Percentiles rank a stretch among this genome's conserved stretches.
Conservation (phyloP, 2,329 filamentous ascomycete species). For the Penicillium sp. region DNA sequence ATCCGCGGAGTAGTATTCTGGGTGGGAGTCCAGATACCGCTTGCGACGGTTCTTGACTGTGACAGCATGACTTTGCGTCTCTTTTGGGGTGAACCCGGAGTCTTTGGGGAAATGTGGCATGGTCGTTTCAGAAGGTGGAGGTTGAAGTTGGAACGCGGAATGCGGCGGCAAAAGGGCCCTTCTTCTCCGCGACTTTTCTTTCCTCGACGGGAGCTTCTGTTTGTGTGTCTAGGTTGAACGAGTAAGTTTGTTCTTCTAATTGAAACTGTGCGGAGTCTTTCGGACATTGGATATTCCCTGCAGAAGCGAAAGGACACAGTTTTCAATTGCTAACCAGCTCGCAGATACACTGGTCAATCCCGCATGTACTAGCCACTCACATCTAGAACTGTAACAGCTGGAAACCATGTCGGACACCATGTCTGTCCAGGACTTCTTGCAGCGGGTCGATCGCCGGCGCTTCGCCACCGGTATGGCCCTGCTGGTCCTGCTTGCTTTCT, state of each 20-base stretch:
- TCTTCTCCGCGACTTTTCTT: constrained; percentile 19
- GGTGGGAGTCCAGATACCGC: constrained; percentile 72
- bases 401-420: constrained; percentile 33
- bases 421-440: constrained; percentile 28
- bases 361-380: constrained; percentile 1
- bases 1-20: constrained; percentile 68
- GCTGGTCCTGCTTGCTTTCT: constrained; percentile 42
- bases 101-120: constrained; percentile 44
- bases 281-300: background rate
- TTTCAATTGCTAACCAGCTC: constrained; percentile 8
- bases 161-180: constrained; percentile 29
- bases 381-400: constrained; percentile 10
- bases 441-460: constrained; percentile 28
- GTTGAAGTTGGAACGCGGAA: constrained; percentile 28
- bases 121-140: constrained; percentile 13
- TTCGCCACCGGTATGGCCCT: constrained; percentile 34
- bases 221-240: constrained; percentile 18
- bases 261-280: background rate
- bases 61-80: constrained; percentile 38
- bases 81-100: constrained; percentile 25
- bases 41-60: constrained; percentile 74
- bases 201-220: constrained; percentile 7
- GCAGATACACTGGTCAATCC: constrained; percentile 10
- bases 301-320: constrained; percentile 3
- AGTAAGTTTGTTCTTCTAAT: constrained; percentile 18